These are phyloP conservation scores for Phyllosticta citriasiana DNA, from an alignment of 2,329 filamentous ascomycete genomes.

Conservation along the genomic window DNA sequence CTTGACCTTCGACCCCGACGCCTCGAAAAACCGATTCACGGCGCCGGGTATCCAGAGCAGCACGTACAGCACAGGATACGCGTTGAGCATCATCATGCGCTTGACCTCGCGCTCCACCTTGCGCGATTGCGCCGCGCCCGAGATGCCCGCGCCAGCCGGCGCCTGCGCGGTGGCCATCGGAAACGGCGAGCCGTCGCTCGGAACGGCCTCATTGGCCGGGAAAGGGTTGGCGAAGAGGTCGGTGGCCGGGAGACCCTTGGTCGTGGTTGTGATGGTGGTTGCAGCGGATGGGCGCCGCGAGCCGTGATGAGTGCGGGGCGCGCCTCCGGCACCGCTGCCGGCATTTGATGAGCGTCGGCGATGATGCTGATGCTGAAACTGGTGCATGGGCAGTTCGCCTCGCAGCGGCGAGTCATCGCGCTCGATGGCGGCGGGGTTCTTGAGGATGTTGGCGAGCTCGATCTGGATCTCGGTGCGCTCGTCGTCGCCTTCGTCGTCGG, in stretches of 20 bases:
- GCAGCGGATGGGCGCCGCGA: background rate
- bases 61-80: slow-evolving; percentile 25
- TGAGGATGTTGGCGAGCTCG: slow-evolving; percentile 7
- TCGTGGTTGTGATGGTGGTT: background rate
- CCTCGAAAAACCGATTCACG: slow-evolving; percentile 16
- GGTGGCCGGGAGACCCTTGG: background rate
- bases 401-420: background rate
- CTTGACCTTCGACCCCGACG: slow-evolving; percentile 11
- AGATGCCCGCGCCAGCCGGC: background rate
- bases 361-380: background rate
- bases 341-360: background rate
- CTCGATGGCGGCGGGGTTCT: background rate
- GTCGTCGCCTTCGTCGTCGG: background rate
- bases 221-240: background rate
- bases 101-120: slow-evolving; percentile 15
- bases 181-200: background rate
- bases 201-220: background rate
- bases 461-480: background rate
- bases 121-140: slow-evolving; percentile 1
- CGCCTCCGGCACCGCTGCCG: background rate
- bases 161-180: background rate
- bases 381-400: background rate
- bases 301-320: too few species aligned
- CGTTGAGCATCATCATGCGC: slow-evolving; percentile 23
- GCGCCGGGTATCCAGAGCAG: slow-evolving; percentile 26